Conservation (phyloP, 345 rosid genomes). For the Citropsis articulata region DNA sequence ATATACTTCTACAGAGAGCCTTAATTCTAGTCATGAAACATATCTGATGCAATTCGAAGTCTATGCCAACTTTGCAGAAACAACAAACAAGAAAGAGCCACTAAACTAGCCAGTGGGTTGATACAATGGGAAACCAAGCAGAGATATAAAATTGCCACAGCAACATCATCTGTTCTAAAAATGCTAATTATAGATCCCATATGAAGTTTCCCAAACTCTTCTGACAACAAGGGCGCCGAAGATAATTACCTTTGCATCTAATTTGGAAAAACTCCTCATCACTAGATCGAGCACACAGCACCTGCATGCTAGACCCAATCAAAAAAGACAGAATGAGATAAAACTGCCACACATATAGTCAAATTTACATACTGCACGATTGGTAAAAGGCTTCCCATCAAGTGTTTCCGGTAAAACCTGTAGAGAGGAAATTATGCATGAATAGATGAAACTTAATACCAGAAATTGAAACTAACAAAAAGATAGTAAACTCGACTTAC, state of each 20-base stretch:
- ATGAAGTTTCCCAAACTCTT: no score
- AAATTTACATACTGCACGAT: constrained; percentile 54
- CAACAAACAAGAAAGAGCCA: not conserved
- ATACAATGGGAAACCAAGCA: not conserved
- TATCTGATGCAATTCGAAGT: not conserved
- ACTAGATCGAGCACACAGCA: constrained; percentile 74
- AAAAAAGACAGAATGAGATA: not conserved
- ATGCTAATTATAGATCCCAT: not conserved
- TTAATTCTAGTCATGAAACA: not conserved
- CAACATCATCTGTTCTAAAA: not conserved
- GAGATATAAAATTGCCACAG: not conserved
- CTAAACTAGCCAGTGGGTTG: not conserved
- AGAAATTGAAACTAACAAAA: not conserved
- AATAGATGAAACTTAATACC: not conserved
- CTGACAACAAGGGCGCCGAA: not conserved
- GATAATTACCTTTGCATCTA: constrained; percentile 67
- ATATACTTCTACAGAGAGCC: not conserved
- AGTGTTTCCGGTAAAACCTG: constrained; percentile 72
- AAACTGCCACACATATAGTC: not conserved
- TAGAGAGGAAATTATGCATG: not conserved
- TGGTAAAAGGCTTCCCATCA: constrained; percentile 59
- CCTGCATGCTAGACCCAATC: constrained; percentile 40
- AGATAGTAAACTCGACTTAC: constrained; percentile 45
- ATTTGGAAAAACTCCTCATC: constrained; percentile 75
- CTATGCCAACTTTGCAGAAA: not conserved